Conservation (phyloP, 257 asterid species). For the Jacaranda copaia region DNA sequence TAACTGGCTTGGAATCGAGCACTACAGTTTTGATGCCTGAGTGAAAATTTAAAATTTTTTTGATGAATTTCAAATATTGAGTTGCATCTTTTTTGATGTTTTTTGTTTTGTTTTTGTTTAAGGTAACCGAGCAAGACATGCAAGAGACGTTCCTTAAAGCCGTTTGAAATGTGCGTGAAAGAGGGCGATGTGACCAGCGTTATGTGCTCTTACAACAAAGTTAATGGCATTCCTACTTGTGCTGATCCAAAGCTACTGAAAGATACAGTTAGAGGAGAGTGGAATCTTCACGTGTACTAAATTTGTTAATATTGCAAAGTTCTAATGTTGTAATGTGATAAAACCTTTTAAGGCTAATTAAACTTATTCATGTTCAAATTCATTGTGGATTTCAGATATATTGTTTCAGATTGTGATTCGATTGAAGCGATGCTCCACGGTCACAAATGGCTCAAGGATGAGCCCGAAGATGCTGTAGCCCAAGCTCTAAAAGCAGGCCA, state of each 20-base stretch:
- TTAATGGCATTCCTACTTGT: conserved; percentile 62
- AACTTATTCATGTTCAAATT: not conserved
- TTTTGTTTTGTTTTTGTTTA: not conserved
- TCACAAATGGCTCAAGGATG: conserved; percentile 43
- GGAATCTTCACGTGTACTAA: conserved; percentile 55
- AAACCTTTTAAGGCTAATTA: no score
- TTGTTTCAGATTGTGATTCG: conserved; percentile 16
- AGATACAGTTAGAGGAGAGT: conserved; percentile 47
- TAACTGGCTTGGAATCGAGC: conserved; percentile 48
- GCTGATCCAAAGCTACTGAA: conserved; percentile 49
- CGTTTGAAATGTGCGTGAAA: conserved; percentile 56
- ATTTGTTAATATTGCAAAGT: not conserved
- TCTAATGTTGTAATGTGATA: not conserved
- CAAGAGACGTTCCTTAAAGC: conserved; percentile 51
- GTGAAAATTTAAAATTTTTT: conserved; percentile 15
- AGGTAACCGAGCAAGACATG: conserved; percentile 62
- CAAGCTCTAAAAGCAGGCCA: conserved; percentile 55
- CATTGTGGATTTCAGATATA: conserved; percentile 53
- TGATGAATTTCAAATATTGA: not conserved
- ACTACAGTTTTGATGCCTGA: conserved; percentile 41
- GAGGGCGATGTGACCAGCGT: conserved; percentile 51
- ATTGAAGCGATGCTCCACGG: conserved; percentile 41
- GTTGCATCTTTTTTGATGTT: not conserved
- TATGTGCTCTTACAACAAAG: conserved; percentile 60
- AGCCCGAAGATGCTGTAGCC: conserved; percentile 54